Evolutionary conservation across 1,284 basidiomycete species (phyloP).

Genomic region (Heterobasidion irregulare): DNA sequence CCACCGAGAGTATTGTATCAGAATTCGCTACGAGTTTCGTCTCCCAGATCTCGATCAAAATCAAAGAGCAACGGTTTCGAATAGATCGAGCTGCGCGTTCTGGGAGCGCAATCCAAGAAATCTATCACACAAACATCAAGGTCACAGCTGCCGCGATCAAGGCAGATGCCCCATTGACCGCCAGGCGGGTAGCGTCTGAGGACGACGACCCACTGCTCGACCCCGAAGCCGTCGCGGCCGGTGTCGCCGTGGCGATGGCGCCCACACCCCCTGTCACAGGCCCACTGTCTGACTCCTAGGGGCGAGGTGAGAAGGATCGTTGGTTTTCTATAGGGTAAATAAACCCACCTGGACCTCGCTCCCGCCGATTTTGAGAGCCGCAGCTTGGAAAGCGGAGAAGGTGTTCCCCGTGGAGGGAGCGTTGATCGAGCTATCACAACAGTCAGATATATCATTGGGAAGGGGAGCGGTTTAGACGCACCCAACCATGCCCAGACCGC

Average conservation of each 20-base stretch:
- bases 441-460: background rate
- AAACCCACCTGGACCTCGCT: slow-evolving; percentile 27
- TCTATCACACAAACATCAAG: background rate
- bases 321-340: background rate
- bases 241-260: slow-evolving; percentile 25
- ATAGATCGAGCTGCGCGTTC: too few species aligned
- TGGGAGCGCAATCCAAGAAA: too few species aligned
- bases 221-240: slow-evolving; percentile 14
- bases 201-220: background rate
- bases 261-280: slow-evolving; percentile 30
- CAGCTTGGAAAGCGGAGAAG: slow-evolving; percentile 37
- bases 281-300: slow-evolving; percentile 28
- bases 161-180: background rate
- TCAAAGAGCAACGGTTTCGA: too few species aligned
- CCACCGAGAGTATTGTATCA: too few species aligned
- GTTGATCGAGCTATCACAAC: slow-evolving; percentile 42
- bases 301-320: background rate
- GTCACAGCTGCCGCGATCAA: background rate
- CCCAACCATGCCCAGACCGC: slow-evolving; percentile 53
- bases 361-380: slow-evolving; percentile 33
- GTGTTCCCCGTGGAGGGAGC: slow-evolving; percentile 47
- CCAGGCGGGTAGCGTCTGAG: background rate
- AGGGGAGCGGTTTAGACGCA: slow-evolving; percentile 9
- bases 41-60: too few species aligned
- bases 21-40: too few species aligned